Base-by-base conservation (phyloP, 2,329 filamentous ascomycete genomes). In the Penicillium hesseltinei region DNA sequence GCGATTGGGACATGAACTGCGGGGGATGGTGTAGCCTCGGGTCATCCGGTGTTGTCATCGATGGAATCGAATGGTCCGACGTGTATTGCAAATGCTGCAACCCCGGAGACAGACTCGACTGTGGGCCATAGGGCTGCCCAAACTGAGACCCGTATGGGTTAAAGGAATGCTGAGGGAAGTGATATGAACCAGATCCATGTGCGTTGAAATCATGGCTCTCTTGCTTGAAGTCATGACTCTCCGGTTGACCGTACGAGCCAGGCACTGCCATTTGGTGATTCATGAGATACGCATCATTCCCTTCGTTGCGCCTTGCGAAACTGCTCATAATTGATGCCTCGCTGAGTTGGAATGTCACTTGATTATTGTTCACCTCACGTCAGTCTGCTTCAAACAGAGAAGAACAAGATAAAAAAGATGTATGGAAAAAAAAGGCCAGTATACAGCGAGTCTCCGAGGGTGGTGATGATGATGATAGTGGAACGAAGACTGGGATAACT, bases 241-340 rank as follows among this genome's bases (percentile, higher is more conserved):
- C 66, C 45, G 62, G 58, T 51, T 70, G 71, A 46, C 63, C 69
- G 60, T 73, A 73, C 13, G 68, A 62, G 35, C 68, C 62, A 33
- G 72, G 69, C 35, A 73, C 60, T 29, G 69, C 63, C 56, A 71
- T 61, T 47, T 69, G 69, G 38, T 72, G 73, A 42, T 70, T 71
- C 58, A 74, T 64, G 45, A 72, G 57, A 57, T 73, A 75, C 51
- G 57, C 63, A 35, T 73, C 71, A 39, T 70, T 69, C 38, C 71
- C 72, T 51, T 76, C 72, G 61, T 67, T 71, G 62, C 74, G 74
- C 63, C 72, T 73, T 57, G 71, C 68, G 68, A 74, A 77, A 45
- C 69, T 72, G 64, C 71, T 75, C 75, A 78, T 77, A 15, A 36
- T 36, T 43, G 62, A 56, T 62, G 59, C 40, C 39, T 33, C 11